Evolutionary conservation across 805 yeast species (phyloP), one percentile per base, ranked within the genome.

Genomic region (Diddensiella transvaalensis): DNA sequence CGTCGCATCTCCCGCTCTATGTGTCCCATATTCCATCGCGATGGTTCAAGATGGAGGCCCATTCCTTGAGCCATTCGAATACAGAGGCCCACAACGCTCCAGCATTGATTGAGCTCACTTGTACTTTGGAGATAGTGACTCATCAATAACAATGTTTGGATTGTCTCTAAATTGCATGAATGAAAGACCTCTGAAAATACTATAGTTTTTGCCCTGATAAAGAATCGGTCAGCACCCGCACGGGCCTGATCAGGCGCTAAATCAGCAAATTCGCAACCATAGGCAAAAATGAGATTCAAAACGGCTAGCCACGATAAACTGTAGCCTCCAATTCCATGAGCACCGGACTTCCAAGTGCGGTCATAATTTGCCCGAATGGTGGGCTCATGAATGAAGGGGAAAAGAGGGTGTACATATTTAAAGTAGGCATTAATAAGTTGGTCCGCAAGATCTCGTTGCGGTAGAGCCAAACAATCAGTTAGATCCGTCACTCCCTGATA

Each of bases 81-180:
- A 1, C 77, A 70, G 15, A 58, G 54, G 3, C 77, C 76, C 18
- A 75, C 56, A 50, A 68, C 67, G 19, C 73, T 63, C 78, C 78
- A 75, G 18, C 77, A 71, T 18, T 58, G 60, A 8, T 58, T 56
- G 43, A 57, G 59, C 42, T 56, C 40, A 13, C 56, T 54, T 11
- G 63, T 56, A 18, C 61, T 64, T 45, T 60, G 64, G 36, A 61
- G 44, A 46, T 52, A 61, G 40, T 61, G 64, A 19, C 63, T 59
- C 10, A 55, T 54, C 22, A 61, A 38, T 32, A 60, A 45, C 19
- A 61, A 47, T 3, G 63, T 60, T 46, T 61, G 65, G 10, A 61
- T 58, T 15, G 63, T 60, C 13, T 41, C 48, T 3, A 44, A 41
- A 19, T 51, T 51, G n/a, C 60, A 57, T 13, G 58, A 45, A 29